A percentile compares a stretch with the other conserved stretches of the same genome.
Evolutionary conservation across 1,284 basidiomycete genomes (phyloP).

Genomic region (Apiotrichum gamsii): DNA sequence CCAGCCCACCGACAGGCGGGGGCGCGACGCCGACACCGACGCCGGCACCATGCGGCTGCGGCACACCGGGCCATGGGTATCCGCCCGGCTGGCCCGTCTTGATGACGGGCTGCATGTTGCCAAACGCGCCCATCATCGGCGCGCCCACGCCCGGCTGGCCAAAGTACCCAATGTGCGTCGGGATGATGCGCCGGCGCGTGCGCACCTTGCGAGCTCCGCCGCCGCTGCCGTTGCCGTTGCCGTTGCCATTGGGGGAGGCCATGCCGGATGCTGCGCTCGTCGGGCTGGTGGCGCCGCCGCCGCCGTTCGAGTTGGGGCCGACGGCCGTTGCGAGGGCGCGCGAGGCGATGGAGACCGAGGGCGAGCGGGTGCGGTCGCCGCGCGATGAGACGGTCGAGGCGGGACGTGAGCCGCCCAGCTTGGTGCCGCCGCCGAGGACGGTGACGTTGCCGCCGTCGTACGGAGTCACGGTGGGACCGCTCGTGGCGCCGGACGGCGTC

Average conservation of each 20-base stretch:
- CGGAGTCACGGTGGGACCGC: slow-evolving; percentile 41
- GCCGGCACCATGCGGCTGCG: slow-evolving; percentile 8
- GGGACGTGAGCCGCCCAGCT: slow-evolving; percentile 44
- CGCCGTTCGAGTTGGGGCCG: slow-evolving; percentile 31
- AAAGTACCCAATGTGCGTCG: slow-evolving; percentile 40
- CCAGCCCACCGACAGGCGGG: slow-evolving; percentile 13
- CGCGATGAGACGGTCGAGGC: slow-evolving; percentile 16
- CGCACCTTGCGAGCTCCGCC: slow-evolving; percentile 28
- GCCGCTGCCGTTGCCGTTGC: slow-evolving; percentile 13
- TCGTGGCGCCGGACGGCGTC: neutral
- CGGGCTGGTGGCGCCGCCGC: slow-evolving; percentile 21
- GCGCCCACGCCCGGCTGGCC: slow-evolving; percentile 41
- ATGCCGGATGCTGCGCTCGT: slow-evolving; percentile 32
- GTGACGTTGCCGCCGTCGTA: slow-evolving; percentile 50
- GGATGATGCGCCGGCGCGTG: slow-evolving; percentile 43
- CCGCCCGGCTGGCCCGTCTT: slow-evolving; percentile 5
- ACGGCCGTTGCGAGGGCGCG: slow-evolving; percentile 36
- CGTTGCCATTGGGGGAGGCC: slow-evolving; percentile 28
- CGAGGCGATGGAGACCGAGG: slow-evolving; percentile 39
- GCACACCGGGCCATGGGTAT: slow-evolving; percentile 11
- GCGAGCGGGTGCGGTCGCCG: slow-evolving; percentile 37
- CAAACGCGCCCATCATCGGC: slow-evolving; percentile 36
- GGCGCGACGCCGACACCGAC: slow-evolving; percentile 31
- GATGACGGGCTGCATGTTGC: slow-evolving; percentile 19
- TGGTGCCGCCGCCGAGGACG: slow-evolving; percentile 48